Evolutionary conservation across 495 filamentous ascomycete species (phyloP).

Genomic region (Chlorociboria aeruginascens): DNA sequence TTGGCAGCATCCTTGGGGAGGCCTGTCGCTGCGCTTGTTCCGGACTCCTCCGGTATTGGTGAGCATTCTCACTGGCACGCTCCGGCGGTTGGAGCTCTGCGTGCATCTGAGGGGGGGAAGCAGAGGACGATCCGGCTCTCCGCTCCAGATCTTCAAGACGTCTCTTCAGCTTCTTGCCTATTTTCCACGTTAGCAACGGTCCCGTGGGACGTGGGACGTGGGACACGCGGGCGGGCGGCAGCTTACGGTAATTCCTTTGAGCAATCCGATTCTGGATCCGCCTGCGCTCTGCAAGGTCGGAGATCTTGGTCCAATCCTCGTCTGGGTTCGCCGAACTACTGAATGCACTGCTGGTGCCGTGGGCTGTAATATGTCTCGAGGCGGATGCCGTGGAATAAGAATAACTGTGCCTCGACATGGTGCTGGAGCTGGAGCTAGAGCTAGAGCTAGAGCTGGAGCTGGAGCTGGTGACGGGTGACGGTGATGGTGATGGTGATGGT

Average conservation of each 20-base stretch:
- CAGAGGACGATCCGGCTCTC: conserved; percentile 73
- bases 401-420: conserved; percentile 30
- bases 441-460: too few species aligned
- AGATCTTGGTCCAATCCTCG: conserved; percentile 99
- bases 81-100: conserved; percentile 19
- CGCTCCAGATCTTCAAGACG: conserved; percentile 92
- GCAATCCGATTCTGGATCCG: conserved; percentile 97
- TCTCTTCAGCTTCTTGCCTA: conserved; percentile 98
- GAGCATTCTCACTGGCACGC: not conserved
- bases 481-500: conserved; percentile 3
- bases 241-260: conserved; percentile 96
- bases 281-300: conserved; percentile 85
- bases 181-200: conserved; percentile 2
- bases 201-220: not conserved
- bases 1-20: conserved; percentile 26
- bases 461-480: conserved; percentile 3
- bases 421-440: conserved; percentile 2
- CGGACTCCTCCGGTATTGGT: conserved; percentile 20
- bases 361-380: conserved; percentile 49
- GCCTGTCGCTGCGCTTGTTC: conserved; percentile 25
- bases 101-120: conserved; percentile 31
- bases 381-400: conserved; percentile 24
- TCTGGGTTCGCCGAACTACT: conserved; percentile 92
- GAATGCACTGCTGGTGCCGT: conserved; percentile 89
- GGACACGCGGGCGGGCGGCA: too few species aligned